A percentile compares a stretch with the other conserved stretches of the same genome.
These are phyloP conservation scores for Globisporangium yorkense DNA, from an alignment of 352 stramenopile genomes.

Conservation along the genomic window DNA sequence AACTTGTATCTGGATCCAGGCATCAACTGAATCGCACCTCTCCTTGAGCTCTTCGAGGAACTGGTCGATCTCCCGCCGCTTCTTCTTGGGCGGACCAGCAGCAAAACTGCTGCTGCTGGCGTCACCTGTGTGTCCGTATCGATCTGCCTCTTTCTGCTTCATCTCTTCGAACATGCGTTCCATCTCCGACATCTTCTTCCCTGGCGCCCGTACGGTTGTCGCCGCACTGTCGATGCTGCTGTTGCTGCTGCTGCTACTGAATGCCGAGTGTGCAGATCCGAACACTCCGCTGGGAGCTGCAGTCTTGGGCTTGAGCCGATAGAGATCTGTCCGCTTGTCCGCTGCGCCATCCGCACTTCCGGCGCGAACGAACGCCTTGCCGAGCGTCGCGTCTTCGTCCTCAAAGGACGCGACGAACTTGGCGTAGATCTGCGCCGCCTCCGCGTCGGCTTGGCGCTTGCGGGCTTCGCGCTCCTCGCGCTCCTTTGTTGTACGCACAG, in stretches of 20 bases:
- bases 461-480: slow-evolving; percentile 75
- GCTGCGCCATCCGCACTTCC: neutral
- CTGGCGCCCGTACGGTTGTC: neutral
- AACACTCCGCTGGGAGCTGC: neutral
- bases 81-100: slow-evolving; percentile 20
- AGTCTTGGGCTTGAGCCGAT: slow-evolving; percentile 25
- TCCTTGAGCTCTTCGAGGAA: slow-evolving; percentile 90
- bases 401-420: slow-evolving; percentile 89
- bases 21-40: slow-evolving; percentile 16
- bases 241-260: neutral
- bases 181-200: slow-evolving; percentile 53
- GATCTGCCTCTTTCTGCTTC: slow-evolving; percentile 42
- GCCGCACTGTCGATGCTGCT: neutral
- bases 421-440: slow-evolving; percentile 86
- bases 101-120: slow-evolving; percentile 16
- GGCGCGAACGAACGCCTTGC: slow-evolving; percentile 61
- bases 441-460: slow-evolving; percentile 78
- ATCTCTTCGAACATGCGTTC: slow-evolving; percentile 70
- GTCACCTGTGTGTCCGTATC: slow-evolving; percentile 6
- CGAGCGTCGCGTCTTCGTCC: slow-evolving; percentile 47
- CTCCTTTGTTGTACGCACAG: slow-evolving; percentile 23
- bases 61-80: slow-evolving; percentile 78
- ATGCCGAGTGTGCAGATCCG: neutral
- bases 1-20: neutral
- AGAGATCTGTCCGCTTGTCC: slow-evolving; percentile 17